phyloP scores from a whole-genome alignment of 139 green algal species.

The Chlamydomonas sphaeroides region DNA sequence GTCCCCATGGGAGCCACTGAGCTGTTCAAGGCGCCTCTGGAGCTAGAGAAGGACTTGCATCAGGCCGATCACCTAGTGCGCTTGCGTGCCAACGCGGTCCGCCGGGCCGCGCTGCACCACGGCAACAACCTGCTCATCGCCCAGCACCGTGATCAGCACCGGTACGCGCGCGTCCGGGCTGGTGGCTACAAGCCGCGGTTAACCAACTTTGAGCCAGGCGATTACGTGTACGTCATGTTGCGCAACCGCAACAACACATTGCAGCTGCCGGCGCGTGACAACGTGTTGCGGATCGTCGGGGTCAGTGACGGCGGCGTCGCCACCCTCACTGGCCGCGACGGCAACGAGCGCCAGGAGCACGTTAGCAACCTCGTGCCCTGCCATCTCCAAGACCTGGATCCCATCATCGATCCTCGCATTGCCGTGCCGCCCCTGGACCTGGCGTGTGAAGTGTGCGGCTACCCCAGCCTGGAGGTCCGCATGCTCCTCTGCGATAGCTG shows the following conservation, averaged over 20 bases:
- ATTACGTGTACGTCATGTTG: slow-evolving; percentile 31
- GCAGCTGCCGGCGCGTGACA: slow-evolving; percentile 6
- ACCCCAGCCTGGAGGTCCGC: not conserved
- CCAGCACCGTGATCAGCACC: slow-evolving; percentile 35
- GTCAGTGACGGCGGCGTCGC: not conserved
- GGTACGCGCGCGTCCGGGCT: slow-evolving; percentile 11
- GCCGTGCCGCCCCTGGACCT: not conserved
- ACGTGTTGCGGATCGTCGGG: not conserved
- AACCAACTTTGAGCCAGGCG: not conserved
- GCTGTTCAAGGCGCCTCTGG: no score
- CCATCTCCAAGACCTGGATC: slow-evolving; percentile 4
- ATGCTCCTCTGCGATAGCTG: slow-evolving; percentile 58
- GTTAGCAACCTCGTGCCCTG: not conserved
- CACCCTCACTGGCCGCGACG: slow-evolving; percentile 18
- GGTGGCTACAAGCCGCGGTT: slow-evolving; percentile 14
- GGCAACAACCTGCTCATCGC: slow-evolving; percentile 38
- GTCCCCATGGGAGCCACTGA: no score
- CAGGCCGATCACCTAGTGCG: no score
- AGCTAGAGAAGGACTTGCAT: no score
- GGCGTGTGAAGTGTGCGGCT: slow-evolving; percentile 30
- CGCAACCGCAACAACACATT: slow-evolving; percentile 1
- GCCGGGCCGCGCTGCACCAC: no score
- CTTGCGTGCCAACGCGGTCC: no score
- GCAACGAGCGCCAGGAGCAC: not conserved
- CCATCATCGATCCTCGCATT: not conserved